phyloP scores from a whole-genome alignment of 164 flowering plant species.

The Echeveria elegans region DNA sequence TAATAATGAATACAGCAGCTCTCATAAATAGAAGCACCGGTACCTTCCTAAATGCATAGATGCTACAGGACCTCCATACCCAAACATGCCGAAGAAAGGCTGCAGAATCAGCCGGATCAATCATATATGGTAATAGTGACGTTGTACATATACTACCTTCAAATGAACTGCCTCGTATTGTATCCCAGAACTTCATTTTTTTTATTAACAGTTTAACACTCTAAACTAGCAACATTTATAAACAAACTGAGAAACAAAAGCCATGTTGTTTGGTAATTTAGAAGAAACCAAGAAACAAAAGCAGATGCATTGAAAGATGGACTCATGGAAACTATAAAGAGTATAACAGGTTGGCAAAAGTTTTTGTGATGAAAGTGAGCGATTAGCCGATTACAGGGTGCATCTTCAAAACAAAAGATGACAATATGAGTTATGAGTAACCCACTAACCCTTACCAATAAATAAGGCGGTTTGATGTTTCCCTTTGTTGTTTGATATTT shows the following conservation, averaged over 20 bases:
- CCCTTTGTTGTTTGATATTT: slow-evolving; percentile 50
- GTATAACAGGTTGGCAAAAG: background rate
- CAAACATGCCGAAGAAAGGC: slow-evolving; percentile 91
- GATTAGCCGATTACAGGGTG: no score
- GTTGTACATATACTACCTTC: background rate
- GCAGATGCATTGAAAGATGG: background rate
- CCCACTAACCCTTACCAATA: slow-evolving; percentile 30
- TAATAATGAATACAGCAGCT: background rate
- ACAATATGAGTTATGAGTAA: background rate
- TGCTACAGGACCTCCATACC: slow-evolving; percentile 76
- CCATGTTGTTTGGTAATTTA: no score
- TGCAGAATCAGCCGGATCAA: slow-evolving; percentile 20
- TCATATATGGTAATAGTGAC: background rate
- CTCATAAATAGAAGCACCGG: background rate
- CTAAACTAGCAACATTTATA: no score
- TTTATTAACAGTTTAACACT: no score
- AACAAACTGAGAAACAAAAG: no score
- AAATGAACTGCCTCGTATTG: background rate
- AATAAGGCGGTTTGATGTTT: slow-evolving; percentile 50
- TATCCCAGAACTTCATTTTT: background rate
- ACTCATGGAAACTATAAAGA: background rate
- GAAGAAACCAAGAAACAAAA: background rate
- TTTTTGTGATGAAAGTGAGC: background rate
- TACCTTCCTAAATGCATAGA: slow-evolving; percentile 83
- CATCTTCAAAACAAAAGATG: background rate